These are phyloP conservation scores for Nicotiana attenuata DNA, from an alignment of 257 asterid species.

Conservation along the genomic window DNA sequence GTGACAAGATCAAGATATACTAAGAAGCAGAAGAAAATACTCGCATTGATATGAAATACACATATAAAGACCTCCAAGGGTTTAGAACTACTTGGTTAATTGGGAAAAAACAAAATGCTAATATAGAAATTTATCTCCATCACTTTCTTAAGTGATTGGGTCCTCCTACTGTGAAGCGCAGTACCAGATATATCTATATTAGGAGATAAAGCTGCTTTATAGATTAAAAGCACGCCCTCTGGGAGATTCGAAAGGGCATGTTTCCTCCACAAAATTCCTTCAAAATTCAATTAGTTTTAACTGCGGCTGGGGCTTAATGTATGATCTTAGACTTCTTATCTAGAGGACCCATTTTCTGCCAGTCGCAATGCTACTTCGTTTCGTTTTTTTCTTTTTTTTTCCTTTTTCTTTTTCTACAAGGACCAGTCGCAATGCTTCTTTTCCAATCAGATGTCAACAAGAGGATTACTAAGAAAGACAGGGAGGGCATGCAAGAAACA, in stretches of 20 bases:
- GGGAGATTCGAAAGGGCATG: neutral
- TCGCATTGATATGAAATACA: neutral
- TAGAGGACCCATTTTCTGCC: neutral
- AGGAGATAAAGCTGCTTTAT: neutral
- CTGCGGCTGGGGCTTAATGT: neutral
- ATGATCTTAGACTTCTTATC: neutral
- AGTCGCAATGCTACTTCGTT: neutral
- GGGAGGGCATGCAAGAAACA: neutral
- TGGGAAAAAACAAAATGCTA: neutral
- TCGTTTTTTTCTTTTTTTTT: no score
- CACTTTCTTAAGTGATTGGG: neutral
- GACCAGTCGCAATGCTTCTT: neutral
- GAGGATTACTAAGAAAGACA: neutral
- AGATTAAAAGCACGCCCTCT: neutral
- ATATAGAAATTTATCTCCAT: neutral
- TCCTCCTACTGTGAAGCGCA: no score
- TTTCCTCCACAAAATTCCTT: neutral
- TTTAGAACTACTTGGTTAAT: neutral
- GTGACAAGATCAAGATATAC: neutral
- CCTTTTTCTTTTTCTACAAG: neutral
- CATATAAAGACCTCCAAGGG: neutral
- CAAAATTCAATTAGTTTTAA: neutral
- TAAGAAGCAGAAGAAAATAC: neutral
- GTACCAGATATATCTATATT: neutral
- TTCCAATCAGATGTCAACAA: neutral